Evolutionary conservation across 1,284 basidiomycete genomes (phyloP).

Genomic region (Microbotryomycetes sp.): DNA sequence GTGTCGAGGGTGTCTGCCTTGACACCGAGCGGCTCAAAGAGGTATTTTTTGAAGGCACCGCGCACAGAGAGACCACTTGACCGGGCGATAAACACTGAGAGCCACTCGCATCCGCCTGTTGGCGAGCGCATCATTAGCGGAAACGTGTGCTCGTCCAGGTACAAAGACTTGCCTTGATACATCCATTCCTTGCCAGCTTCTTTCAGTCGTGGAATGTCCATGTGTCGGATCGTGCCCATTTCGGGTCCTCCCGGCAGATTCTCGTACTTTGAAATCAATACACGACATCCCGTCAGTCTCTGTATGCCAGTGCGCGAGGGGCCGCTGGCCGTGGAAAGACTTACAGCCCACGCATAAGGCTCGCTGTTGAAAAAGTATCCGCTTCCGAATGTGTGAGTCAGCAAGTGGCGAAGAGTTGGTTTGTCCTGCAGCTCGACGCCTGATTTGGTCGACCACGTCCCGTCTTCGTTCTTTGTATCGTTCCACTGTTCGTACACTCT

Average conservation of each 20-base stretch:
- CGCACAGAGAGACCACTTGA: conserved; percentile 35
- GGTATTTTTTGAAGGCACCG: conserved; percentile 36
- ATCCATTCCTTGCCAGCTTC: conserved; percentile 6
- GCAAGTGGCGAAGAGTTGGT: conserved; percentile 15
- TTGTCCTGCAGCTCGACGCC: conserved; percentile 1
- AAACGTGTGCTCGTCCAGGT: neutral
- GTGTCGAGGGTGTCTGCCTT: conserved; percentile 8
- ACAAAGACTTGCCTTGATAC: neutral
- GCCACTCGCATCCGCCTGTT: conserved; percentile 34
- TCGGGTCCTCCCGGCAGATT: neutral
- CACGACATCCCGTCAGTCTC: too few species aligned
- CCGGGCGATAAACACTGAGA: conserved; percentile 37
- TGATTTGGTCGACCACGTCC: conserved; percentile 3
- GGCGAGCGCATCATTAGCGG: conserved; percentile 31
- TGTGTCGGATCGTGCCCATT: neutral
- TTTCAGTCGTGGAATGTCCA: conserved; percentile 4
- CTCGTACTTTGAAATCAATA: neutral
- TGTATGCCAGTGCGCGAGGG: too few species aligned
- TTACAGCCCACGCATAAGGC: neutral
- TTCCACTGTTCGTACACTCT: conserved; percentile 5
- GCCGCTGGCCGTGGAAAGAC: too few species aligned
- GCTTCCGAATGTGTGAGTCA: conserved; percentile 13
- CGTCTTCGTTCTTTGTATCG: conserved; percentile 15
- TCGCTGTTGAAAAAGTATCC: conserved; percentile 5
- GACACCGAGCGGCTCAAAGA: conserved; percentile 38